These are phyloP conservation scores for Eucalyptus pauciflora DNA, from an alignment of 345 rosid genomes.

Conservation along the genomic window DNA sequence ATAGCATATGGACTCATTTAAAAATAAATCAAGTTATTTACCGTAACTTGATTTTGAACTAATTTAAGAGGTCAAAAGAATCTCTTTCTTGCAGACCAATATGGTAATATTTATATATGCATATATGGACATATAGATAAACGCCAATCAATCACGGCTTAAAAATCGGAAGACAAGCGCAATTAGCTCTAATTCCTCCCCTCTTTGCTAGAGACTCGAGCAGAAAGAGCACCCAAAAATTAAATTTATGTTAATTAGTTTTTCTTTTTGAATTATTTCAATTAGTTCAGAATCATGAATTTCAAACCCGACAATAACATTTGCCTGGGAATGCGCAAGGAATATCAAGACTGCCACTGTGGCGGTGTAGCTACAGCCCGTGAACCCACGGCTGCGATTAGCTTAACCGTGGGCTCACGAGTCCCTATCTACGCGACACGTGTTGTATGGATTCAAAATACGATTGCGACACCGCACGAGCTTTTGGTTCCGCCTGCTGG, in stretches of 20 bases:
- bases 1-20: background rate
- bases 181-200: background rate
- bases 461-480: background rate
- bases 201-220: background rate
- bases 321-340: background rate
- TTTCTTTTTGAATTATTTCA: background rate
- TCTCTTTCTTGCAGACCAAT: background rate
- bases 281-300: background rate
- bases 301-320: background rate
- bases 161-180: background rate
- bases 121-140: too few relatives aligned
- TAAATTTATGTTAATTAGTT: background rate
- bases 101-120: too few relatives aligned
- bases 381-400: background rate
- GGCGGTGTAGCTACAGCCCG: background rate
- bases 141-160: background rate
- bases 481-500: background rate
- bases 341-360: background rate
- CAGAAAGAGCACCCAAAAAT: background rate
- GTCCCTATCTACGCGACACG: background rate
- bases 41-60: too few relatives aligned
- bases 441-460: background rate
- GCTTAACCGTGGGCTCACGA: background rate
- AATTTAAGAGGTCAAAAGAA: background rate
- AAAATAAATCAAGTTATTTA: too few relatives aligned